These are phyloP conservation scores for Proliferodiscus dingleyae DNA, from an alignment of 2,329 filamentous ascomycete genomes.

Conservation along the genomic window DNA sequence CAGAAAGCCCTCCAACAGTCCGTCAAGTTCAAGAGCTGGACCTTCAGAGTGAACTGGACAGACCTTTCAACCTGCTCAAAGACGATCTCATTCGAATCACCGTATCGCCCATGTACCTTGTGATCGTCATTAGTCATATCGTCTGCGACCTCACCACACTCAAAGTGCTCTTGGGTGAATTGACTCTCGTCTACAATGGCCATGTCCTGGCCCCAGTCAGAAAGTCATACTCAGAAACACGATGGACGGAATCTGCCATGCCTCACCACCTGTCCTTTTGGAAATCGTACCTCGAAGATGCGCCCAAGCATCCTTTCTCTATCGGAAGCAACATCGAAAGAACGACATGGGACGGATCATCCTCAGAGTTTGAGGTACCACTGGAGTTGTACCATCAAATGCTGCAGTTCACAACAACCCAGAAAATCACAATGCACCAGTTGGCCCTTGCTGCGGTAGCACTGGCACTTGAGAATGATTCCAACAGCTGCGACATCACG, in stretches of 20 bases:
- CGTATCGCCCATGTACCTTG: slow-evolving; percentile 20
- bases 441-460: slow-evolving; percentile 8
- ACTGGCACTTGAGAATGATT: neutral
- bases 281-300: slow-evolving; percentile 1
- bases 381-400: neutral
- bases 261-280: neutral
- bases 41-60: no score
- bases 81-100: slow-evolving; percentile 26
- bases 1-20: no score
- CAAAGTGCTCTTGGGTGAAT: slow-evolving; percentile 26
- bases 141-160: slow-evolving; percentile 33
- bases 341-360: no score
- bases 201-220: neutral
- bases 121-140: slow-evolving; percentile 31
- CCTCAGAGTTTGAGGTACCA: neutral
- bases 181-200: slow-evolving; percentile 19
- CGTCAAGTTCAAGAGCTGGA: no score
- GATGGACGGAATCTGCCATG: neutral
- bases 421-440: slow-evolving; percentile 10
- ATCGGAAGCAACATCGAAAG: no score
- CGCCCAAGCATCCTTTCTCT: no score
- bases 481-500: slow-evolving; percentile 19
- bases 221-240: slow-evolving; percentile 4
- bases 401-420: neutral
- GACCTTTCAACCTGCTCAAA: slow-evolving; percentile 25